Evolutionary conservation across 2,329 filamentous ascomycete species (phyloP).

Genomic region (Ophiostoma novo-ulmi): DNA sequence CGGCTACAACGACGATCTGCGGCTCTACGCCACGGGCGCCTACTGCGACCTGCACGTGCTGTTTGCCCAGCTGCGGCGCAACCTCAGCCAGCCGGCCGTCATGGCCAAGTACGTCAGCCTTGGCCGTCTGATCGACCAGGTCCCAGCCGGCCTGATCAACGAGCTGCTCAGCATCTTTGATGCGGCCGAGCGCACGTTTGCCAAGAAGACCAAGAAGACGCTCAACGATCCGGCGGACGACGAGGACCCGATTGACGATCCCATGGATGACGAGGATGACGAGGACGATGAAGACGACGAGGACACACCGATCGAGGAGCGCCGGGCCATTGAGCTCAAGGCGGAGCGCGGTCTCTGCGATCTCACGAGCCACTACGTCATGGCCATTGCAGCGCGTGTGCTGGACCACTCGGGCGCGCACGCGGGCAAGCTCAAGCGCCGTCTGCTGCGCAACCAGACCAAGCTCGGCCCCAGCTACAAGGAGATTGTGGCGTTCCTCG

Average conservation of each 20-base stretch:
- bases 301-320: conserved; percentile 49
- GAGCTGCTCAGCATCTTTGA: conserved; percentile 71
- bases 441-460: conserved; percentile 73
- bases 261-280: conserved; percentile 52
- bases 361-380: conserved; percentile 75
- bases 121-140: conserved; percentile 60
- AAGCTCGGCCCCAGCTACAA: conserved; percentile 80
- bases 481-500: conserved; percentile 75
- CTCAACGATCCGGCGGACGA: conserved; percentile 63
- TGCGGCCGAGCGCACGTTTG: conserved; percentile 68
- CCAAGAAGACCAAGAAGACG: conserved; percentile 61
- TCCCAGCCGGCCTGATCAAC: conserved; percentile 57
- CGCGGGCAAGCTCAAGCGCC: conserved; percentile 60
- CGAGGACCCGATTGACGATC: conserved; percentile 65
- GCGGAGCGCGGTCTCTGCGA: conserved; percentile 84
- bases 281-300: conserved; percentile 58
- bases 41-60: conserved; percentile 78
- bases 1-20: conserved; percentile 69
- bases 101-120: conserved; percentile 51
- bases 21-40: conserved; percentile 67
- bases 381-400: conserved; percentile 69
- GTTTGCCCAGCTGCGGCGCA: conserved; percentile 65
- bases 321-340: conserved; percentile 61
- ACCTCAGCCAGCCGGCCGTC: conserved; percentile 41
- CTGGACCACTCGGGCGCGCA: conserved; percentile 60